Percentiles rank a stretch among this genome's conserved stretches.
phyloP scores from a whole-genome alignment of 176 grass and related monocot species.

The Phragmites australis region DNA sequence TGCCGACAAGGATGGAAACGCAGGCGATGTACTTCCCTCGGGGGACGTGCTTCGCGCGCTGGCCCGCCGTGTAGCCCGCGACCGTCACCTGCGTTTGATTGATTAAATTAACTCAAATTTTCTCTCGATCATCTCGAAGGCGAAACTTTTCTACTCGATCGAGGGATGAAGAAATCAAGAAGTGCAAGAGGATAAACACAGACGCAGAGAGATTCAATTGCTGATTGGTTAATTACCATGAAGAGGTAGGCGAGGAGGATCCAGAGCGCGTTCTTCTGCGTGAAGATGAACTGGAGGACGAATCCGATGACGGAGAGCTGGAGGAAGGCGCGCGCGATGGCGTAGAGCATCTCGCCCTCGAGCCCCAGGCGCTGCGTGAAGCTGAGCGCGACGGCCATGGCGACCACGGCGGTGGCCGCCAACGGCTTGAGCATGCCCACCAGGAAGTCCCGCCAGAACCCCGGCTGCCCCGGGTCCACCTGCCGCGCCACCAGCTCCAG shows the following conservation, averaged over 20 bases:
- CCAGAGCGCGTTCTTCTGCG: conserved; percentile 69
- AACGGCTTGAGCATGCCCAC: conserved; percentile 81
- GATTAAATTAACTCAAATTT: no score
- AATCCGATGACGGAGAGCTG: conserved; percentile 97
- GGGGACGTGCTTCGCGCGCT: conserved; percentile 68
- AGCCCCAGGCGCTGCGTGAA: conserved; percentile 69
- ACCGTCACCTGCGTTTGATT: conserved; percentile 48
- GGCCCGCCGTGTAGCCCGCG: conserved; percentile 63
- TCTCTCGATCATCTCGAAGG: neutral
- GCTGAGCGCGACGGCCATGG: conserved; percentile 78
- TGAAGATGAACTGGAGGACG: conserved; percentile 96
- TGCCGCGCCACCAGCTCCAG: conserved; percentile 13
- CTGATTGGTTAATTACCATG: conserved; percentile 51
- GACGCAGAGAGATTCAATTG: neutral
- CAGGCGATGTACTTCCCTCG: conserved; percentile 65
- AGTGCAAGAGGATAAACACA: neutral
- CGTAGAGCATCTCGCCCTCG: conserved; percentile 81
- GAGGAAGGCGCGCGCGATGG: conserved; percentile 79
- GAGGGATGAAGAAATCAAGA: neutral
- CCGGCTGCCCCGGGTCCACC: conserved; percentile 66
- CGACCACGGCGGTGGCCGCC: conserved; percentile 58
- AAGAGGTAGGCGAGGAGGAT: conserved; percentile 95
- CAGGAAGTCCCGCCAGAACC: conserved; percentile 82
- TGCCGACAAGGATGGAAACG: conserved; percentile 69
- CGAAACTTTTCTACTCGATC: neutral